These are phyloP conservation scores for Ceratonia siliqua DNA, from an alignment of 306 rosid species.

Conservation along the genomic window DNA sequence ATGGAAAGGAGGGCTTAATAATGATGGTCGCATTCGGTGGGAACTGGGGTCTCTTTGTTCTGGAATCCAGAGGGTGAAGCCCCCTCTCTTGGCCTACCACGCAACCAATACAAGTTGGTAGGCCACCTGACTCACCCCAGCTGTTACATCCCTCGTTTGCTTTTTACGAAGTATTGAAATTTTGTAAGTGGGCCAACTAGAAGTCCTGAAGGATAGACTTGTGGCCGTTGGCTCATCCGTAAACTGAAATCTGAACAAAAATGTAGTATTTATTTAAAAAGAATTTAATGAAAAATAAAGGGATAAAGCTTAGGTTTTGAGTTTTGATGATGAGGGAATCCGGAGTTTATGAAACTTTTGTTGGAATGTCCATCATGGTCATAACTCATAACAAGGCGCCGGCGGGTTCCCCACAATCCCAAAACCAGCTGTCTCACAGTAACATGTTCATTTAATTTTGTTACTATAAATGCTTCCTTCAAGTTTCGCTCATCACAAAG, in stretches of 20 bases:
- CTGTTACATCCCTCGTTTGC: not conserved
- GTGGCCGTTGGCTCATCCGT: too few relatives aligned
- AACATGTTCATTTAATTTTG: not conserved
- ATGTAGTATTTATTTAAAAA: too few relatives aligned
- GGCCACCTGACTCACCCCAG: not conserved
- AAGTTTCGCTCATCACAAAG: constrained; percentile 16
- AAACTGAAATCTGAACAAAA: too few relatives aligned
- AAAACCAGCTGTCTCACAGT: constrained; percentile 16
- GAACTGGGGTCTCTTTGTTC: not conserved
- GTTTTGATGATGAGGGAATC: constrained; percentile 4
- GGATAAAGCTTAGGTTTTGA: too few relatives aligned
- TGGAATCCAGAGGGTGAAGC: not conserved
- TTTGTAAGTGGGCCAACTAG: not conserved
- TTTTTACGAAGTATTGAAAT: not conserved
- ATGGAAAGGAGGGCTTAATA: too few relatives aligned
- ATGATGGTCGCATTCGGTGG: not conserved
- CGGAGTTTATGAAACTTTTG: not conserved
- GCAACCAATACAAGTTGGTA: not conserved
- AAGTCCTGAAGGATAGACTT: too few relatives aligned
- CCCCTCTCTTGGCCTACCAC: not conserved
- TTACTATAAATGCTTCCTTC: constrained; percentile 14
- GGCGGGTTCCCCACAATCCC: constrained; percentile 15
- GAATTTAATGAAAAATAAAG: too few relatives aligned
- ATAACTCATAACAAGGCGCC: too few relatives aligned
- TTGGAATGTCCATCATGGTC: not conserved